Conservation (phyloP, 768 basidiomycete genomes). For the Pulveroboletus ravenelii region DNA sequence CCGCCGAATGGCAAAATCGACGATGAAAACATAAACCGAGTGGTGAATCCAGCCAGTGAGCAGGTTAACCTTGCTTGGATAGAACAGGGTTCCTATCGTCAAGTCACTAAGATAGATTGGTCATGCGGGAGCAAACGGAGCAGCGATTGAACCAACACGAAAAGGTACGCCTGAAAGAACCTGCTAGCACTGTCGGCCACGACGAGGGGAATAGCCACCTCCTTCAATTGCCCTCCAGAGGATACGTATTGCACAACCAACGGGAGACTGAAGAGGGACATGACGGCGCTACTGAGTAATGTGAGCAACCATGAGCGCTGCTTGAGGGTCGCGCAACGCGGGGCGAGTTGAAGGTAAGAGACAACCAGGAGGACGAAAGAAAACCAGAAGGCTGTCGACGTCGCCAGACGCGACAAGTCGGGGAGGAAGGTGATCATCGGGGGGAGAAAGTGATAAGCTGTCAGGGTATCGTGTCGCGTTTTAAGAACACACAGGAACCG, state of each 20-base stretch:
- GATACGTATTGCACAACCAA: conserved; percentile 30
- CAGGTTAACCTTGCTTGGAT: conserved; percentile 43
- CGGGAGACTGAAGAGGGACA: conserved; percentile 41
- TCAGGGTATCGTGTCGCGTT: conserved; percentile 9
- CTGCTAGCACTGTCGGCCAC: conserved; percentile 26
- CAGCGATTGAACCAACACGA: conserved; percentile 24
- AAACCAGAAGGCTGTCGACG: conserved; percentile 22
- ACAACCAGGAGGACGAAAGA: conserved; percentile 14
- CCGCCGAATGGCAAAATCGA: conserved; percentile 35
- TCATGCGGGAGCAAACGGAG: conserved; percentile 7
- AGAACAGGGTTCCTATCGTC: conserved; percentile 41
- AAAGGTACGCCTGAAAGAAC: conserved; percentile 47
- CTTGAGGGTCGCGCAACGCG: conserved; percentile 32
- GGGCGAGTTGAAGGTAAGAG: conserved; percentile 30
- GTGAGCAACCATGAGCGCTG: conserved; percentile 49
- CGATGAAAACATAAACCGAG: conserved; percentile 37
- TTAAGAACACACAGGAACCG: conserved; percentile 21
- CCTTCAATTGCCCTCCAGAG: conserved; percentile 25
- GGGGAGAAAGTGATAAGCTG: conserved; percentile 12
- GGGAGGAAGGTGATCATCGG: conserved; percentile 21
- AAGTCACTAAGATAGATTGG: conserved; percentile 37
- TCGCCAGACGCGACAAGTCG: conserved; percentile 16
- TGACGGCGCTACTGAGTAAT: conserved; percentile 34
- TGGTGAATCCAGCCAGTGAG: conserved; percentile 57
- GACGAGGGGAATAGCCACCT: conserved; percentile 17